Evolutionary conservation across 1,139 yeast species (phyloP).

Genomic region (Geotrichum candidum): DNA sequence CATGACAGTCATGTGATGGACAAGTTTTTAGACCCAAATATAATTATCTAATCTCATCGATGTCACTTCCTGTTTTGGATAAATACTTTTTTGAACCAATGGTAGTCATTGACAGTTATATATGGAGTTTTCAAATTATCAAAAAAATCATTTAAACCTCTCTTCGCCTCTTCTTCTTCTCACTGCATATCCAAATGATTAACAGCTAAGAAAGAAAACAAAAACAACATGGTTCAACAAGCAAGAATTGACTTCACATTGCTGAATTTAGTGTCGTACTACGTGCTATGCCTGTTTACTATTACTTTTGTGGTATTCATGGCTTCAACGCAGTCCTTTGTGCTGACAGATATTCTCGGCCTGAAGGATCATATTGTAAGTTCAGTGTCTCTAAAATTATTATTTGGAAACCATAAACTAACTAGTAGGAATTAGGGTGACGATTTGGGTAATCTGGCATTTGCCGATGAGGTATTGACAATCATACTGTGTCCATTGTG

Average conservation of each 20-base stretch:
- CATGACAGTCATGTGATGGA: not conserved
- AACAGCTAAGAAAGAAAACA: not conserved
- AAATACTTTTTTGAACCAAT: not conserved
- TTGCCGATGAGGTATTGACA: constrained; percentile 55
- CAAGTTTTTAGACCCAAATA: not conserved
- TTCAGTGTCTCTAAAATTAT: not conserved
- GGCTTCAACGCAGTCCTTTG: constrained; percentile 63
- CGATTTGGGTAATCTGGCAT: constrained; percentile 55
- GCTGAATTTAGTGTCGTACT: constrained; percentile 27
- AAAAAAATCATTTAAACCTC: not conserved
- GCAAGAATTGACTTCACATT: constrained; percentile 13
- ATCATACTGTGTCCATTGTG: constrained; percentile 54
- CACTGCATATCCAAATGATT: not conserved
- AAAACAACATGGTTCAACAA: not conserved
- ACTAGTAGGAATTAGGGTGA: constrained; percentile 37
- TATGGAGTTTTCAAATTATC: not conserved
- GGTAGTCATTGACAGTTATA: not conserved
- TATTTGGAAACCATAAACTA: not conserved
- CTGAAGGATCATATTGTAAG: constrained; percentile 39
- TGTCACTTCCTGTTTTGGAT: constrained; percentile 4
- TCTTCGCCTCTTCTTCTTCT: not conserved
- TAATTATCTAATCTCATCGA: constrained; percentile 10
- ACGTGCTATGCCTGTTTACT: constrained; percentile 43
- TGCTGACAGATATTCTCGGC: constrained; percentile 51
- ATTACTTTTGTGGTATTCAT: constrained; percentile 62